These are phyloP conservation scores for Rhodosporidiobolus odoratus DNA, from an alignment of 768 basidiomycete species.

Conservation along the genomic window DNA sequence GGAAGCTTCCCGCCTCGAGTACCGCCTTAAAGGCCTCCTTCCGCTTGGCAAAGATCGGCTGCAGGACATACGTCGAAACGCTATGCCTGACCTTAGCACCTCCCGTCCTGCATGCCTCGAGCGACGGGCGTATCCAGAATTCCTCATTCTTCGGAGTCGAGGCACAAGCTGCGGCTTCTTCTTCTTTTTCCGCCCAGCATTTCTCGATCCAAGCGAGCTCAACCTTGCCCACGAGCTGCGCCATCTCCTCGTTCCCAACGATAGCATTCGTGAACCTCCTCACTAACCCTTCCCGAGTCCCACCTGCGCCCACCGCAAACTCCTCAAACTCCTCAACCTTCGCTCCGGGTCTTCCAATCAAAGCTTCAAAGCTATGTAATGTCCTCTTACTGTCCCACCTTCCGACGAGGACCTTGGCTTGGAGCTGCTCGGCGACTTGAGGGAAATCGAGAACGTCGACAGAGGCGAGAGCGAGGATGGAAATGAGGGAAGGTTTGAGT, in stretches of 20 bases:
- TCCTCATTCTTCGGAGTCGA: neutral
- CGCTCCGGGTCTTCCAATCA: conserved; percentile 1
- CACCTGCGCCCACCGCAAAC: neutral
- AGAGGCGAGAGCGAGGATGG: conserved; percentile 13
- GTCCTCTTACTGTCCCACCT: conserved; percentile 23
- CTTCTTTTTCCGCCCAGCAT: conserved; percentile 3
- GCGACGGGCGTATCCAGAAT: conserved; percentile 19
- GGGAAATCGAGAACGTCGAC: conserved; percentile 5
- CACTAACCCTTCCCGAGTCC: conserved; percentile 11
- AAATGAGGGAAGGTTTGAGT: conserved; percentile 14
- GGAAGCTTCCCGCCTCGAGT: conserved; percentile 5
- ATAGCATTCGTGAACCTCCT: conserved; percentile 16
- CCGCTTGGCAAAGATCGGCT: conserved; percentile 7
- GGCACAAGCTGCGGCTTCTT: neutral
- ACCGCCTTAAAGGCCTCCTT: conserved; percentile 2
- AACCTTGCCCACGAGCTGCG: conserved; percentile 25
- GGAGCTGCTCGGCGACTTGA: conserved; percentile 12
- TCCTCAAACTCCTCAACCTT: conserved; percentile 7
- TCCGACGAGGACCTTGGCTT: conserved; percentile 24
- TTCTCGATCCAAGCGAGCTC: conserved; percentile 22
- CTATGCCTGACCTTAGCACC: neutral
- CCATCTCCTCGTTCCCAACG: conserved; percentile 29
- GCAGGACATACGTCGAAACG: conserved; percentile 27
- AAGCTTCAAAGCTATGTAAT: conserved; percentile 15
- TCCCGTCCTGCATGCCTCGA: conserved; percentile 5